Evolutionary conservation across 768 basidiomycete species (phyloP).

Genomic region (Favolaschia claudopus): DNA sequence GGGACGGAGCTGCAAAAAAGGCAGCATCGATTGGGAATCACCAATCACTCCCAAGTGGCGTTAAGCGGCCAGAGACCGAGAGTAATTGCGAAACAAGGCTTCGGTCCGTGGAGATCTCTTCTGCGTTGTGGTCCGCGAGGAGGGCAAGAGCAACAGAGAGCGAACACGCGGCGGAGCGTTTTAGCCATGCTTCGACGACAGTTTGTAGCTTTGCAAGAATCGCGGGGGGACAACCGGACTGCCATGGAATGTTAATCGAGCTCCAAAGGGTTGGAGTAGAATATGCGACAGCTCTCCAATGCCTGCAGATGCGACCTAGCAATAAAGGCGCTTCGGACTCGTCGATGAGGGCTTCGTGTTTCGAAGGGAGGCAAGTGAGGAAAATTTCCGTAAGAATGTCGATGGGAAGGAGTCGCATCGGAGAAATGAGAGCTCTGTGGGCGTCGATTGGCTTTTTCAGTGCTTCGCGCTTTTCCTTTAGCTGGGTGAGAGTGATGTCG

Average conservation of each 20-base stretch:
- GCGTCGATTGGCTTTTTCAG: not conserved
- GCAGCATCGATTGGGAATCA: not conserved
- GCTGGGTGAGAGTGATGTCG: not conserved
- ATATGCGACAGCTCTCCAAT: not conserved
- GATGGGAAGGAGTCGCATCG: not conserved
- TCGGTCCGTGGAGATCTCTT: too few species aligned
- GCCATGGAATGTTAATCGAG: not conserved
- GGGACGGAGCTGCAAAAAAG: not conserved
- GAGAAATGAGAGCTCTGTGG: not conserved
- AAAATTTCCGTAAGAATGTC: conserved; percentile 5
- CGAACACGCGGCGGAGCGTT: too few species aligned
- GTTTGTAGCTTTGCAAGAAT: too few species aligned
- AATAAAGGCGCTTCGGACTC: not conserved
- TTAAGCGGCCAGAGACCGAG: not conserved
- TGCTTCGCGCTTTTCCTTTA: not conserved
- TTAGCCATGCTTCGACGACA: too few species aligned
- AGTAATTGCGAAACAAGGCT: not conserved
- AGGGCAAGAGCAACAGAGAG: too few species aligned
- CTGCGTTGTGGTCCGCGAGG: too few species aligned
- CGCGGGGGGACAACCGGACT: not conserved
- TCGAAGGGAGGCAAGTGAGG: not conserved
- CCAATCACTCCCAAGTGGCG: not conserved
- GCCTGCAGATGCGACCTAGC: conserved; percentile 1
- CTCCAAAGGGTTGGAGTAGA: not conserved
- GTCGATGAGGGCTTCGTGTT: not conserved